Evolutionary conservation across 2,329 filamentous ascomycete species (phyloP).

Genomic region (Gnomoniopsis sp.): DNA sequence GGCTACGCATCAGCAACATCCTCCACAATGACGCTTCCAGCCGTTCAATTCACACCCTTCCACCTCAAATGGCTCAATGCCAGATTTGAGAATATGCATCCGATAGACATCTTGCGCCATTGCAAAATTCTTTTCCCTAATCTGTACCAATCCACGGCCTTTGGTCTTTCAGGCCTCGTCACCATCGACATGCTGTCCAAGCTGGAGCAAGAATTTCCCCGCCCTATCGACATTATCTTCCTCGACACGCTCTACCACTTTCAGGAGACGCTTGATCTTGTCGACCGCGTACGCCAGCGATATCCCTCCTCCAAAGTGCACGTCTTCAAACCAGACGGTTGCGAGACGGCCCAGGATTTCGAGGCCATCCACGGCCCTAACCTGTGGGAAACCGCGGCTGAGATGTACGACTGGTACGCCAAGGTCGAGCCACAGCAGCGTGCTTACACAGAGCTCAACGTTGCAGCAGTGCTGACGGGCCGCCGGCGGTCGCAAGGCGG

Average conservation of each 20-base stretch:
- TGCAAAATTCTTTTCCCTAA: slow-evolving; percentile 86
- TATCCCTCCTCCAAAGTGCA: slow-evolving; percentile 82
- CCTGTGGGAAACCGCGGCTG: slow-evolving; percentile 78
- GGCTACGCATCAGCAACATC: slow-evolving; percentile 71
- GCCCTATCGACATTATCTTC: slow-evolving; percentile 68
- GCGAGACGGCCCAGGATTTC: slow-evolving; percentile 72
- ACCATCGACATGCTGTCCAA: slow-evolving; percentile 84
- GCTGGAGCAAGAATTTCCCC: slow-evolving; percentile 60
- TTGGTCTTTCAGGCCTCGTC: slow-evolving; percentile 75
- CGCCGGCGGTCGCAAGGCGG: slow-evolving; percentile 90
- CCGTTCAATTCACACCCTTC: slow-evolving; percentile 79
- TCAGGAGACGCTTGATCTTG: slow-evolving; percentile 68
- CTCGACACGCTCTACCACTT: slow-evolving; percentile 84
- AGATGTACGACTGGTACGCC: slow-evolving; percentile 94
- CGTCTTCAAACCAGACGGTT: slow-evolving; percentile 81
- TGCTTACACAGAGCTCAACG: slow-evolving; percentile 81
- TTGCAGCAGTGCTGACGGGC: slow-evolving; percentile 88
- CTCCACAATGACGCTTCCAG: slow-evolving; percentile 65
- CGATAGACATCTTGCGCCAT: slow-evolving; percentile 90
- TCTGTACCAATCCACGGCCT: slow-evolving; percentile 83
- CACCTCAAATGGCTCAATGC: slow-evolving; percentile 90
- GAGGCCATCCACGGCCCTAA: slow-evolving; percentile 75
- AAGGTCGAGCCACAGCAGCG: slow-evolving; percentile 96
- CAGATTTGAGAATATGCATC: slow-evolving; percentile 82
- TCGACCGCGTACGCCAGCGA: slow-evolving; percentile 68